Base-by-base conservation (phyloP, 148 eudicot genomes). In the Arbutus unedo region DNA sequence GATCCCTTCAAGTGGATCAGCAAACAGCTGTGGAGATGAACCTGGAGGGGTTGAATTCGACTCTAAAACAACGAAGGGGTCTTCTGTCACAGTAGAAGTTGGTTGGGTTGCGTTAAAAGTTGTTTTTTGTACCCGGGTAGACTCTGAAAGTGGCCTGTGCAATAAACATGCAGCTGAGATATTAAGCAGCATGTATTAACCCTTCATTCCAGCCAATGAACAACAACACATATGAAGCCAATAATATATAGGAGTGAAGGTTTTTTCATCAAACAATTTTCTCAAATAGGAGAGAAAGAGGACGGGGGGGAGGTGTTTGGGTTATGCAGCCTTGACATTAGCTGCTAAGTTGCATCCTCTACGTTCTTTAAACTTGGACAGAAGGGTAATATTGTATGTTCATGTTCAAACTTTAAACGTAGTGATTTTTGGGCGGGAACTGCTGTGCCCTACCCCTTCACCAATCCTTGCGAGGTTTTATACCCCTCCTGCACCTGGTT, bases 1-100 rank as follows among this genome's bases (percentile, higher is more conserved):
- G 54, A 91, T 85, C 81, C 92, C 91, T 72, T 90, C 94, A 83
- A 93, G 88, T 54, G 98, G 94, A 86, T 93, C 94, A 19, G 70
- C 78, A 48, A 80, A 85, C 57, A 85, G 78, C 45, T 81, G 89
- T 8, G 88, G 82, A 18, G 93, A 81, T 67, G 94, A 91, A 73
- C 82, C 83, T 19, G 47, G 83, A 16, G 91, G 85, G 67, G 85
- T 77, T 72, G 93, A 87, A 82, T 88, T 83, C 81, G 98, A 86
- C 55, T 85, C 90, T 60, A 90, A 76, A 81, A 78, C 96, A 49
- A 83, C 93, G 83, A 93, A 95, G 76, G 94, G 97, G 82, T 95
- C 91, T 38, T 91, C 91, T 67, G 84, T 66, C 57, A 71, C 80
- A 81, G 54, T 80, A 81, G 91, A 81, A 47, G 82, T 51, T 70